Conservation (phyloP, 225 moss, liverwort and hornwort genomes). For the Marchantia paleacea region DNA sequence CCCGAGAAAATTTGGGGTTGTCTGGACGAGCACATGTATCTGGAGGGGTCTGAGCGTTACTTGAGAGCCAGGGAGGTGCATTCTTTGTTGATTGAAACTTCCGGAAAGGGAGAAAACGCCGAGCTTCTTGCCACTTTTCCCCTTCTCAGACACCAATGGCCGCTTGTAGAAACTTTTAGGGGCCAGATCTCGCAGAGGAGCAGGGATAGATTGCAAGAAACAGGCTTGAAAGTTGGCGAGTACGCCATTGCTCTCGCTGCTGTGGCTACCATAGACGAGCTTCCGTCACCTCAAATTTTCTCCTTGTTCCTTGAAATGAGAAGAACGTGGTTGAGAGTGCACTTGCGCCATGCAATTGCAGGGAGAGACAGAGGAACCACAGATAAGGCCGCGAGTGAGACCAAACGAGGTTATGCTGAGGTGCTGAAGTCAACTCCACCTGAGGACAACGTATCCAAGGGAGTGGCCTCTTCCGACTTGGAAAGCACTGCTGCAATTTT, state of each 20-base stretch:
- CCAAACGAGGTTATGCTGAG: constrained; percentile 28
- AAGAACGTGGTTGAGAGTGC: constrained; percentile 68
- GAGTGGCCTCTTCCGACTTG: constrained; percentile 21
- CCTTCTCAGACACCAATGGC: constrained; percentile 87
- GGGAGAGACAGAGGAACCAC: constrained; percentile 26
- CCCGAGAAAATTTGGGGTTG: constrained; percentile 99
- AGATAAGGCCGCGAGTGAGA: constrained; percentile 34
- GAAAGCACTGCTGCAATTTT: constrained; percentile 49
- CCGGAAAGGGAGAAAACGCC: constrained; percentile 32
- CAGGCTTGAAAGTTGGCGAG: constrained; percentile 59
- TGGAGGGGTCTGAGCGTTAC: constrained; percentile 87
- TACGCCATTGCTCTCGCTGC: constrained; percentile 84
- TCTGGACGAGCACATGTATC: constrained; percentile 92
- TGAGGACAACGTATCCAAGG: constrained; percentile 20
- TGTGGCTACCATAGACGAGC: constrained; percentile 79
- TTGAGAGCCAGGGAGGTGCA: constrained; percentile 85
- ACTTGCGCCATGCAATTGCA: constrained; percentile 50
- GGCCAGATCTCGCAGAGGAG: constrained; percentile 89
- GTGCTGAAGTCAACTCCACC: constrained; percentile 18
- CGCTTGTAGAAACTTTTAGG: constrained; percentile 80
- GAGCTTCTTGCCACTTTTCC: constrained; percentile 77
- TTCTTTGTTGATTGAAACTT: constrained; percentile 50
- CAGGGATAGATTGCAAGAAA: constrained; percentile 83
- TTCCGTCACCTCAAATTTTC: constrained; percentile 72
- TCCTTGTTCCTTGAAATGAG: constrained; percentile 78